Base-by-base conservation (phyloP, 1,284 basidiomycete species). In the Leccinum fuscescens region DNA sequence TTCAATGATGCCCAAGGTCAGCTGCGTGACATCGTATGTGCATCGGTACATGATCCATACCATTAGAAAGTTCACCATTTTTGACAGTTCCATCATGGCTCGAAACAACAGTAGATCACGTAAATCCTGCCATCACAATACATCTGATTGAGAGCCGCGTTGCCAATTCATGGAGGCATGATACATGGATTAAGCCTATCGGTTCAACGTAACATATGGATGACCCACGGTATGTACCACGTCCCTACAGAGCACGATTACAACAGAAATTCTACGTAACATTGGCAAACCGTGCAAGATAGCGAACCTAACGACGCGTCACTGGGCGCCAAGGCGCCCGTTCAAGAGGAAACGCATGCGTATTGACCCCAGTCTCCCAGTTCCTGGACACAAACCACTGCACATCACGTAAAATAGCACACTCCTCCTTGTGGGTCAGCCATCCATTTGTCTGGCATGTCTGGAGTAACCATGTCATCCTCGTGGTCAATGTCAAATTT, bases 1-100 rank as follows among this genome's bases (percentile, higher is more conserved):
- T 92, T 91, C 72, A 91, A 90, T 62, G 93, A 95, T 69, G 92
- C 94, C 1, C 92, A 95, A 73, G 79, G 79, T 20, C 94, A 95
- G 69, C 76, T 96, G 60, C 85, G 90, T 57, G 93, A 96, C 75
- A 95, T 96, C 56, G 93, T 94, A 24, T 7, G 63, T 60, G 5
- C 20, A 27, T 50, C 12, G 27, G 5, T 51, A 29, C 8, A 53
- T 57, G 29, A 2, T 33, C 29, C 44, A 12, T 35, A 24, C 54
- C 4, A 3, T 37, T 39, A 46, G 39, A 15, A 55, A 12, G 22
- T 53, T 59, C 6, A 62, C 42, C 35, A 54, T 60, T 60, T 33
- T n/a, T 15, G 37, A 52, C 12, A 88, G 86, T 88, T 88, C 66
- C 84, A 88, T 62, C 84, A 84, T 73, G 82, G 83, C 33, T 80